phyloP scores from a whole-genome alignment of 2,329 filamentous ascomycete species.

The Penicillium sp. region DNA sequence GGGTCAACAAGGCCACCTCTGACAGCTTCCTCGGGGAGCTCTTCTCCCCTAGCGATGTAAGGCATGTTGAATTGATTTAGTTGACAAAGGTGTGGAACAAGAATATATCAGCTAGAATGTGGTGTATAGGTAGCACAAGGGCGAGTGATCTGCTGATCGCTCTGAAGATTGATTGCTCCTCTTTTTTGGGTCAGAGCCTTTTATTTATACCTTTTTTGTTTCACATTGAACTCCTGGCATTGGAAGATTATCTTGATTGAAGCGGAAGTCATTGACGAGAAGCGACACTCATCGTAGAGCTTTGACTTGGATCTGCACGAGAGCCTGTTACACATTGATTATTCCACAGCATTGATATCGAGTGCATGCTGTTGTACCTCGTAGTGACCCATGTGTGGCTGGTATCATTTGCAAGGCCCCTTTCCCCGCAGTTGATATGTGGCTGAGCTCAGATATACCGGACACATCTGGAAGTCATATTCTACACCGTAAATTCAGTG shows the following conservation, averaged over 20 bases:
- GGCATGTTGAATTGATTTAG: neutral
- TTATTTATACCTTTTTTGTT: slow-evolving; percentile 1
- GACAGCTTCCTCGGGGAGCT: slow-evolving; percentile 9
- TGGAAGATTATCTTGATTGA: neutral
- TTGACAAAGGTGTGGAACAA: no score
- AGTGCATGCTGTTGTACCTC: neutral
- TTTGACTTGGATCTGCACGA: neutral
- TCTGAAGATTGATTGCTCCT: neutral
- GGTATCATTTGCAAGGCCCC: neutral
- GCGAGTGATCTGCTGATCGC: neutral
- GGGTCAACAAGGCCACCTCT: slow-evolving; percentile 13
- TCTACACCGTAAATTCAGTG: neutral
- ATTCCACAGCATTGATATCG: neutral
- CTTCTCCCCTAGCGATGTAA: slow-evolving; percentile 6
- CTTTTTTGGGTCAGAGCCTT: neutral
- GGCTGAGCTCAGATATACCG: neutral
- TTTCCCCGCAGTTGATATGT: neutral
- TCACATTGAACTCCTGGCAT: neutral
- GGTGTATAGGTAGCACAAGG: neutral
- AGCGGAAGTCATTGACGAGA: neutral
- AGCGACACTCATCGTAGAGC: neutral
- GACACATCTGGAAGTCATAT: neutral
- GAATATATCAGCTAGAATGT: no score
- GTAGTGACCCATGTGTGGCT: neutral
- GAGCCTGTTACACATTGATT: neutral